Conservation (phyloP, 257 asterid species). For the Penstemon eatonii region DNA sequence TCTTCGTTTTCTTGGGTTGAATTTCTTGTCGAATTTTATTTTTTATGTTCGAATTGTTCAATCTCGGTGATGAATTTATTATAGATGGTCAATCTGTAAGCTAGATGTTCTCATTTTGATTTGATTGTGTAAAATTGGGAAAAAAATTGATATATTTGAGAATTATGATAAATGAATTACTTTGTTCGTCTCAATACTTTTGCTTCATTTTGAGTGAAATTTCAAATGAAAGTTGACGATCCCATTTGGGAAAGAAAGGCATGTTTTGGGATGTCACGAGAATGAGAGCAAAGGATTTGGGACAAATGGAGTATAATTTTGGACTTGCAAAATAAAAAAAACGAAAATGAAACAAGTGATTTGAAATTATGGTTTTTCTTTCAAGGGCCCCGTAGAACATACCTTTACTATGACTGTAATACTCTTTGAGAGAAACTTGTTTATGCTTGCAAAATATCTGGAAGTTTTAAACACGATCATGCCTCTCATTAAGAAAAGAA, state of each 20-base stretch:
- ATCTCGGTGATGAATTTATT: background rate
- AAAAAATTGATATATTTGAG: background rate
- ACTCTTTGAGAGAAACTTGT: no score
- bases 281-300: no score
- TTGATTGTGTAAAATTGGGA: background rate
- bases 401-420: background rate
- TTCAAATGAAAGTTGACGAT: no score
- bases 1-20: background rate
- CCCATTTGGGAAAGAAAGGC: no score
- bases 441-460: background rate
- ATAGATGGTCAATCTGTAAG: background rate
- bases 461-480: background rate
- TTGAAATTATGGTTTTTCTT: no score
- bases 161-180: background rate
- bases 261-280: no score
- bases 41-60: background rate
- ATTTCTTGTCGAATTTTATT: background rate
- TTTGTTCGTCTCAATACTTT: no score
- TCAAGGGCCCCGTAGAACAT: background rate
- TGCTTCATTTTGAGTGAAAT: no score
- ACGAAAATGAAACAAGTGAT: no score
- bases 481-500: constrained; percentile 3
- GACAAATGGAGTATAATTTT: no score
- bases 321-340: no score
- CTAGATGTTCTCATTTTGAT: background rate